These are phyloP conservation scores for Arthrobotrys musiformis DNA, from an alignment of 2,329 filamentous ascomycete species.

Conservation along the genomic window DNA sequence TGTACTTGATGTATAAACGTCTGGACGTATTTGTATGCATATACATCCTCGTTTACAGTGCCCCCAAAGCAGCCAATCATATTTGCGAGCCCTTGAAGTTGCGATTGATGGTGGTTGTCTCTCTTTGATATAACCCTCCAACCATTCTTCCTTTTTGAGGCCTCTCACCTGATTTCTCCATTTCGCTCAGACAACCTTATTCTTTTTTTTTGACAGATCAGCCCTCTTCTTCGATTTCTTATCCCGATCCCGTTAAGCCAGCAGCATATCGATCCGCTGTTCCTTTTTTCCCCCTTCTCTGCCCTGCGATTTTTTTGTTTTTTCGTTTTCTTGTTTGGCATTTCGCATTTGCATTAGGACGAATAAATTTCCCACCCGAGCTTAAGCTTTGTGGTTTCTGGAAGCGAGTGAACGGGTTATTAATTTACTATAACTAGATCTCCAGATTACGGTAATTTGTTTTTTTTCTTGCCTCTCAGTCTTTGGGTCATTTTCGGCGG, in stretches of 20 bases:
- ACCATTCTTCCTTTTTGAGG: constrained; percentile 2
- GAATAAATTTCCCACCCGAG: constrained; percentile 47
- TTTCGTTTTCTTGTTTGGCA: constrained; percentile 45
- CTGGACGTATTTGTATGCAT: not conserved
- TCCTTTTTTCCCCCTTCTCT: constrained; percentile 25
- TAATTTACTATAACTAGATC: constrained; percentile 22
- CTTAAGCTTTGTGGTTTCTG: constrained; percentile 54
- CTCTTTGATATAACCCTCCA: constrained; percentile 33
- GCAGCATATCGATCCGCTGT: constrained; percentile 38
- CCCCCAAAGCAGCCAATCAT: constrained; percentile 35
- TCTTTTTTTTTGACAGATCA: not conserved
- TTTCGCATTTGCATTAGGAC: too few relatives aligned
- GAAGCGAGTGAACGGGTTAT: constrained; percentile 43
- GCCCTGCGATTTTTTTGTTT: constrained; percentile 45
- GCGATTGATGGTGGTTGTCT: too few relatives aligned
- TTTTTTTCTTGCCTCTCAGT: constrained; percentile 3
- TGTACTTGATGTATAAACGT: constrained; percentile 15
- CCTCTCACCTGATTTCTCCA: constrained; percentile 50
- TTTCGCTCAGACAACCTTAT: constrained; percentile 8
- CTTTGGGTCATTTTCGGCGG: too few relatives aligned
- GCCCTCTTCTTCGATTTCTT: constrained; percentile 5
- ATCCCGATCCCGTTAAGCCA: not conserved
- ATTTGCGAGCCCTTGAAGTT: constrained; percentile 21
- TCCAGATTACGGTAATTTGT: constrained; percentile 20
- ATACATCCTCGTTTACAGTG: too few relatives aligned